phyloP scores from a whole-genome alignment of 163 green algal species.

The Scenedesmus sp. region DNA sequence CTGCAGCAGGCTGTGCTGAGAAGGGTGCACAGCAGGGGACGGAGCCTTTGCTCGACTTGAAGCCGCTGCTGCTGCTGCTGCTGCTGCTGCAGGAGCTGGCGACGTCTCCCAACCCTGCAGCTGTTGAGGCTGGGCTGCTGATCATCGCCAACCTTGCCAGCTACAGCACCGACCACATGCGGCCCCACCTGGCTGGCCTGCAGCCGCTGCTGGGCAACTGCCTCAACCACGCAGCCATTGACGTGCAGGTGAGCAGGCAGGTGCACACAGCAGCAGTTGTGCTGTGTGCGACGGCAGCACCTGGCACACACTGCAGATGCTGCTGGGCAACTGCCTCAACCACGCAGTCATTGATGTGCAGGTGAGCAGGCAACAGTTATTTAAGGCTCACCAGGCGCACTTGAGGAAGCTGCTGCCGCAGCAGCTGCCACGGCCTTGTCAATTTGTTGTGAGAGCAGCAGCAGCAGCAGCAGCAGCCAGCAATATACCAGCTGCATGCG shows the following conservation, averaged over 20 bases:
- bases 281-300: no score
- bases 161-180: constrained; percentile 78
- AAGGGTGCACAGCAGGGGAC: no score
- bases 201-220: constrained; percentile 53
- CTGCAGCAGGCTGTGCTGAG: no score
- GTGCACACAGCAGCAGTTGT: background rate
- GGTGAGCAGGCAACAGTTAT: background rate
- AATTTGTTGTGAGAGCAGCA: no score
- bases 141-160: constrained; percentile 90
- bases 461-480: no score
- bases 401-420: no score
- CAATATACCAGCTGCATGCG: no score
- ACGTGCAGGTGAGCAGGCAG: constrained; percentile 49
- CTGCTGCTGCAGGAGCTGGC: constrained; percentile 15
- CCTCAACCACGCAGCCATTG: constrained; percentile 46
- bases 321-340: constrained; percentile 54
- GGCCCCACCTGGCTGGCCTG: constrained; percentile 63
- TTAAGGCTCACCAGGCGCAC: no score
- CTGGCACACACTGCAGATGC: background rate
- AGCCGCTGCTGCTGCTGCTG: background rate
- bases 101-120: background rate
- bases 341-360: constrained; percentile 52
- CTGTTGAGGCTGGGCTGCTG: constrained; percentile 63
- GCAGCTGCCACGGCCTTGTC: no score
- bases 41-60: no score